A percentile compares a stretch with the other conserved stretches of the same genome.
Evolutionary conservation across 495 filamentous ascomycete genomes (phyloP).

Genomic region (Saxophila tyrrhenica): DNA sequence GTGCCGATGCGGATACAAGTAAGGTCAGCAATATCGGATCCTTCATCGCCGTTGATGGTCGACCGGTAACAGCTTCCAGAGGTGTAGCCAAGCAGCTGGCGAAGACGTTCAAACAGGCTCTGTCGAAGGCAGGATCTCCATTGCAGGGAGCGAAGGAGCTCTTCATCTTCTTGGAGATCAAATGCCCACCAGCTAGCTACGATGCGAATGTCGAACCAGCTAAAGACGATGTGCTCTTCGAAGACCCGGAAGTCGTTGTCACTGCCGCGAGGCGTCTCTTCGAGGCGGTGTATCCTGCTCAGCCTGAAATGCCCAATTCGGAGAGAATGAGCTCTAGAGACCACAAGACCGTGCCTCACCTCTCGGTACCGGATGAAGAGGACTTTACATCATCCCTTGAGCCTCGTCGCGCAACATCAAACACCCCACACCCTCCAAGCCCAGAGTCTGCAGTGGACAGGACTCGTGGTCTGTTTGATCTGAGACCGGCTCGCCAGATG

Average conservation of each 20-base stretch:
- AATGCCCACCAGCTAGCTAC: slow-evolving; percentile 59
- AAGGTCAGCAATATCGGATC: slow-evolving; percentile 48
- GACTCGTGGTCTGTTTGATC: no score
- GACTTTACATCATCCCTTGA: slow-evolving; percentile 11
- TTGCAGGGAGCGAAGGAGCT: slow-evolving; percentile 39
- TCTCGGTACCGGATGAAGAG: slow-evolving; percentile 5
- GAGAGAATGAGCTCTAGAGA: no score
- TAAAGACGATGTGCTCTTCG: slow-evolving; percentile 81
- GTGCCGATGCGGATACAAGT: slow-evolving; percentile 36
- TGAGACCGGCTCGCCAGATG: neutral
- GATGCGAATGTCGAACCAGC: slow-evolving; percentile 84
- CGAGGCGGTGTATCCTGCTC: slow-evolving; percentile 36
- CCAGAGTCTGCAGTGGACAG: no score
- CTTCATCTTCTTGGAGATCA: slow-evolving; percentile 64
- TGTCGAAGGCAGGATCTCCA: slow-evolving; percentile 14
- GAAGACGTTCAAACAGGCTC: slow-evolving; percentile 42
- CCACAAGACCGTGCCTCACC: neutral
- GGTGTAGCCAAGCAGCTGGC: slow-evolving; percentile 58
- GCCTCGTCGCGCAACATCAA: no score
- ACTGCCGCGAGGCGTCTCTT: slow-evolving; percentile 46
- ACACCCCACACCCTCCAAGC: no score
- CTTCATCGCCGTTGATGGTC: slow-evolving; percentile 65
- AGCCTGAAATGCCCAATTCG: no score
- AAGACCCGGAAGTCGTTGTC: slow-evolving; percentile 44
- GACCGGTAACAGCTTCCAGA: slow-evolving; percentile 54